Evolutionary conservation across 2,329 filamentous ascomycete species (phyloP).

Genomic region (Trichoderma atroviride): DNA sequence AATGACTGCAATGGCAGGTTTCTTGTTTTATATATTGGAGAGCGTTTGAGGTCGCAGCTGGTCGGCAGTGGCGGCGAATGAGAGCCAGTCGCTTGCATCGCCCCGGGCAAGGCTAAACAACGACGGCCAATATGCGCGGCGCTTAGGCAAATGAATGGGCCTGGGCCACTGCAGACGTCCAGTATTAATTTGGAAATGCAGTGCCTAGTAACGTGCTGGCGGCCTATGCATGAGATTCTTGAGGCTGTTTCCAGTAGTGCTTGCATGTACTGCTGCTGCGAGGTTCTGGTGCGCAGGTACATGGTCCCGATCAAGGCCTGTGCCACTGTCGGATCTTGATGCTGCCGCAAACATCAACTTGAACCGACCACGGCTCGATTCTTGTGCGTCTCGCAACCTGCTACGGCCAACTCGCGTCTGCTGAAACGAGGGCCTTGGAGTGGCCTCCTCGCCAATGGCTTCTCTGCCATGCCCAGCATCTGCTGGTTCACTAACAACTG

Average conservation of each 20-base stretch:
- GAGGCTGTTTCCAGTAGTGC: not conserved
- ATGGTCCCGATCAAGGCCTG: not conserved
- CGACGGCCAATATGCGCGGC: conserved; percentile 2
- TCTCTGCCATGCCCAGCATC: not conserved
- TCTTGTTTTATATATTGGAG: not conserved
- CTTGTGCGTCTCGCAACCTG: conserved; percentile 12
- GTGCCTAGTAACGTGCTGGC: not conserved
- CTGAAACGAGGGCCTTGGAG: conserved; percentile 18
- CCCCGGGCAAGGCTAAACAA: conserved; percentile 12
- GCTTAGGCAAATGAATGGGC: conserved; percentile 5
- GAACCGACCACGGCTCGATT: not conserved
- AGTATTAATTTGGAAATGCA: not conserved
- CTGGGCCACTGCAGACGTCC: no score
- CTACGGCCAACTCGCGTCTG: not conserved
- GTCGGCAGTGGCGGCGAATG: conserved; percentile 16
- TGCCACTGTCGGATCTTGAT: not conserved
- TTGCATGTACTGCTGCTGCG: not conserved
- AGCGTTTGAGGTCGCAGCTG: not conserved
- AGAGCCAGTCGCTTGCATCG: conserved; percentile 24
- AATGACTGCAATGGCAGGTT: not conserved
- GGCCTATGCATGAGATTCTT: not conserved
- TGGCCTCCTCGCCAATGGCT: not conserved
- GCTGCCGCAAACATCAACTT: not conserved
- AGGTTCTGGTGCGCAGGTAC: not conserved
- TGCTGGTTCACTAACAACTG: not conserved